These are phyloP conservation scores for Lachancea waltii DNA, from an alignment of 805 yeast genomes.

Conservation along the genomic window DNA sequence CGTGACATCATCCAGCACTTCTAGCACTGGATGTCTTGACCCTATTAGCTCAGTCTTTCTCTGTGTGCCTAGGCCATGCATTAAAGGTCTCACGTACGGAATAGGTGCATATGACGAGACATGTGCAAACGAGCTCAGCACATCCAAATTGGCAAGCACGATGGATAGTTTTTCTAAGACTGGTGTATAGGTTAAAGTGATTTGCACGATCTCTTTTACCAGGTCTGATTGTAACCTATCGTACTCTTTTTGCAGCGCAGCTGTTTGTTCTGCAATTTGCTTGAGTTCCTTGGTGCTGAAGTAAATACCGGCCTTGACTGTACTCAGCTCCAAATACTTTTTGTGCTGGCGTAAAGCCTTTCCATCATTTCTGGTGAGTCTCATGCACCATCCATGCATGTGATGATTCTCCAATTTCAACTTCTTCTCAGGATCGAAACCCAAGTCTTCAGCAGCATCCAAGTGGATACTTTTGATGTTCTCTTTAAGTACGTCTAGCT, in stretches of 20 bases:
- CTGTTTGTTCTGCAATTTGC: slow-evolving; percentile 52
- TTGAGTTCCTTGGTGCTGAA: slow-evolving; percentile 71
- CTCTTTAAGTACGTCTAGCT: slow-evolving; percentile 47
- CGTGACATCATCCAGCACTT: slow-evolving; percentile 82
- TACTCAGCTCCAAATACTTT: slow-evolving; percentile 71
- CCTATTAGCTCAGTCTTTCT: slow-evolving; percentile 52
- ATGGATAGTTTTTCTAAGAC: slow-evolving; percentile 64
- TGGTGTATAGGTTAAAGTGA: slow-evolving; percentile 75
- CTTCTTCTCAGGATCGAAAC: slow-evolving; percentile 80
- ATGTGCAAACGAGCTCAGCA: slow-evolving; percentile 78
- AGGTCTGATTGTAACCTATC: slow-evolving; percentile 68
- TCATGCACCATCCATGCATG: slow-evolving; percentile 89
- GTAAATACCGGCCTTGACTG: slow-evolving; percentile 92
- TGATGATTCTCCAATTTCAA: slow-evolving; percentile 83
- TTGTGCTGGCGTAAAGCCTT: slow-evolving; percentile 55
- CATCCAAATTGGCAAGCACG: slow-evolving; percentile 71
- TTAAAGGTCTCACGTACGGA: slow-evolving; percentile 69
- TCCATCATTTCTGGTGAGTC: slow-evolving; percentile 88
- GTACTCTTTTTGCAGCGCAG: slow-evolving; percentile 57
- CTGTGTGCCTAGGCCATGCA: slow-evolving; percentile 45
- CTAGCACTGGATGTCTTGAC: slow-evolving; percentile 95
- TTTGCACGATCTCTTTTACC: slow-evolving; percentile 74
- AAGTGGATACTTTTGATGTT: slow-evolving; percentile 56
- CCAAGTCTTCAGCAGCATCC: slow-evolving; percentile 64
- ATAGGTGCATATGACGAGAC: slow-evolving; percentile 75